Evolutionary conservation across 495 filamentous ascomycete genomes (phyloP), one percentile per base, ranked within the genome.

Genomic region (Evernia prunastri): DNA sequence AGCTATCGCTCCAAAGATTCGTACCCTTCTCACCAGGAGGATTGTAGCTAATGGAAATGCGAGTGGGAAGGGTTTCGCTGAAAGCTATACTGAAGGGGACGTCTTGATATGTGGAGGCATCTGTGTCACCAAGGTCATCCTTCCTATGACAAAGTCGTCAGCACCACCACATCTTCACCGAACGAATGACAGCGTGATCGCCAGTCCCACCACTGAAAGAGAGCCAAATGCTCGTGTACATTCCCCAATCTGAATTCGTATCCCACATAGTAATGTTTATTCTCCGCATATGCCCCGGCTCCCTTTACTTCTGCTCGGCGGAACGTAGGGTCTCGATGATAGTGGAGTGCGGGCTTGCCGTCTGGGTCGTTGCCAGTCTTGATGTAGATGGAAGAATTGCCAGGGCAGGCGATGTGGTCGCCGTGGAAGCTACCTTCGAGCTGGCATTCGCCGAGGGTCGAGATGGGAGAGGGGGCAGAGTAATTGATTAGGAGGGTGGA

Each of bases 191-290:
- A 25, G 11, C 23, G 13, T 0, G 11, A 7, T 49, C 10, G 47
- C 1, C 23, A 40, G 15, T 40, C 35, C 13, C 63, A 70, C 73
- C 73, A 75, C 65, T 74, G 72, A 45, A 74, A 74, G 33, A 74
- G 63, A 4, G 69, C 66, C 47, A 75, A 51, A 5, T 61, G 62
- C 10, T 75, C 63, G 25, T 67, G 57, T 3, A 64, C 60, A n/a
- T 66, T 63, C 9, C 42, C 59, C 39, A 74, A 59, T 5, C 60
- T 60, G 54, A 74, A 75, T 33, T 73, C 60, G 58, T 75, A 75
- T 1, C 73, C 73, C n/a, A 75, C 69, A 58, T 67, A 75, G 60
- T 75, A 75, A 7, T 70, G 75, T 56, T 72, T 69, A 27, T 66
- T 42, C 25, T 42, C 64, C 23, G 57, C 40, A 23, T 70, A 68